Evolutionary conservation across 75 land plant genomes (phyloP), one percentile per base, ranked within the genome.

Genomic region (Chamaecyparis obtusa): DNA sequence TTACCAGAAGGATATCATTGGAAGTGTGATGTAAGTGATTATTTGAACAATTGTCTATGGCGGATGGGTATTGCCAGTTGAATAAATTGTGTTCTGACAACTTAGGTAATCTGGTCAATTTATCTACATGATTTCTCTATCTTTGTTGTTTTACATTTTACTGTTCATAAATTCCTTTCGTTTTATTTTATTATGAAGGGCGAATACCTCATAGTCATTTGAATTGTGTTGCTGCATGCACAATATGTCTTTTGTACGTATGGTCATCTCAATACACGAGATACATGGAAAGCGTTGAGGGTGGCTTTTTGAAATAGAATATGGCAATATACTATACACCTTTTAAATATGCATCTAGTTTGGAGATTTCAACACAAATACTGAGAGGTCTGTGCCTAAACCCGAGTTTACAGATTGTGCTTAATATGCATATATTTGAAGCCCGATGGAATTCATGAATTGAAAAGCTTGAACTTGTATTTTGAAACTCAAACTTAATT

Each of bases 61-160:
- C 91, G 99, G 84, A 95, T 92, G 86, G 93, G 95, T 14, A 88
- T 98, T 84, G 99, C 99, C 67, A 94, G 97, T 85, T 99, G 96
- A 85, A 91, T 98, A 74, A 96, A 90, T 56, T 97, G 96, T 6
- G 99, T 98, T 80, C 99, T 98, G 69, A 95, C 99, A 39, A 98
- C 99, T 2, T 99, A 98, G 97, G 99, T 98, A 44, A 27, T 21
- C 83, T 8, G 77, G 4, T 67, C 74, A 64, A 43, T 84, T 72
- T 33, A 57, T 43, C 56, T 2, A 44, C 30, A 44, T 76, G 35
- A 43, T 67, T 87, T 32, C 30, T 46, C 5, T 27, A 0, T 51
- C 16, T 86, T 74, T 57, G 3, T 39, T 0, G 8, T 27, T 11
- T n/a, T 83, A 33, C 36, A 83, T 36, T 15, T 57, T 49, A 77